These are phyloP conservation scores for Boletus sensibilis DNA, from an alignment of 768 basidiomycete species.

Conservation along the genomic window DNA sequence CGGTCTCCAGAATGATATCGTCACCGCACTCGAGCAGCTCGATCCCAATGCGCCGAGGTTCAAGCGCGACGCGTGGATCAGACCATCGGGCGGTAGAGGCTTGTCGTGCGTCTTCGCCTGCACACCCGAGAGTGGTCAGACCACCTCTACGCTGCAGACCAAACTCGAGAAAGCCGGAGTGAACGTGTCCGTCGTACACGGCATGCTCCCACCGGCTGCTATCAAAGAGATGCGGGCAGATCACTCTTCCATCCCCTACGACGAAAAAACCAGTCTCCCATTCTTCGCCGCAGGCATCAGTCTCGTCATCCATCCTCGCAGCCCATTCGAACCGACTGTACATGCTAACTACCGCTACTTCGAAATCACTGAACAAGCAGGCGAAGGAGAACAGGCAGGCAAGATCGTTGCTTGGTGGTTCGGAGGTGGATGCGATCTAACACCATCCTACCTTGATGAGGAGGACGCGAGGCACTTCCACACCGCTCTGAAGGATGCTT, in stretches of 20 bases:
- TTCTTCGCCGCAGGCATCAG: conserved; percentile 94
- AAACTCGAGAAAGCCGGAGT: conserved; percentile 95
- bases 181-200: conserved; percentile 91
- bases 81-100: conserved; percentile 66
- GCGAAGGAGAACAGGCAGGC: conserved; percentile 38
- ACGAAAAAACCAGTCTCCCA: conserved; percentile 64
- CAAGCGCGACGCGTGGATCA: conserved; percentile 79
- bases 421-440: conserved; percentile 93
- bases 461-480: conserved; percentile 91
- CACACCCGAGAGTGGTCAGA: conserved; percentile 31
- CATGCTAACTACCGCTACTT: conserved; percentile 99
- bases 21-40: conserved; percentile 70
- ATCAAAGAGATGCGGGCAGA: conserved; percentile 95
- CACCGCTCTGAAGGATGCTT: conserved; percentile 67
- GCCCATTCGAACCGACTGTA: conserved; percentile 90
- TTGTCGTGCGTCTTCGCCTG: conserved; percentile 79
- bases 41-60: conserved; percentile 72
- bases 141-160: conserved; percentile 40
- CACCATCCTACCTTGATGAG: conserved; percentile 87
- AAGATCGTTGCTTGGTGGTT: conserved; percentile 95
- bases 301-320: conserved; percentile 90
- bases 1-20: conserved; percentile 76
- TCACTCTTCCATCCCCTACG: conserved; percentile 71
- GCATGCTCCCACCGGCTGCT: conserved; percentile 81
- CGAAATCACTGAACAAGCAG: conserved; percentile 67